phyloP scores from a whole-genome alignment of 192 early-diverging fungal genomes.

The Mortierella antarctica region DNA sequence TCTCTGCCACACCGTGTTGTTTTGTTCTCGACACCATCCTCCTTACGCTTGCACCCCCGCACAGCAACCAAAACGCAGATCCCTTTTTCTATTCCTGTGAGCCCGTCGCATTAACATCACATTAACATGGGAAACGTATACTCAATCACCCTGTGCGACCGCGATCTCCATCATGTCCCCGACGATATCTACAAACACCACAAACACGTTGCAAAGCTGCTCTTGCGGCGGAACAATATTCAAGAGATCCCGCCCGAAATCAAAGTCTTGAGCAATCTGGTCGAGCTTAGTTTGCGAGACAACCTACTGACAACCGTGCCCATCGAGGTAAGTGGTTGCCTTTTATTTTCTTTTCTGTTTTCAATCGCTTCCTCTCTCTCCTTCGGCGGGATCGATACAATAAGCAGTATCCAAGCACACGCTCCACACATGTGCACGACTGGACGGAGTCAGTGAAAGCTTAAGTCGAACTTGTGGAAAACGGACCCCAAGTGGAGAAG shows the following conservation, averaged over 20 bases:
- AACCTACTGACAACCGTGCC: slow-evolving; percentile 38
- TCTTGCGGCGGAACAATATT: slow-evolving; percentile 42
- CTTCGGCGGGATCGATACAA: no score
- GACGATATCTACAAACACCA: slow-evolving; percentile 53
- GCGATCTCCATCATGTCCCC: slow-evolving; percentile 44
- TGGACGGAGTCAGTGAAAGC: no score
- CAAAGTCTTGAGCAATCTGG: slow-evolving; percentile 39
- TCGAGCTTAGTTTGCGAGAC: slow-evolving; percentile 45
- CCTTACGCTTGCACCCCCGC: neutral
- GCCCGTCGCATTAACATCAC: neutral
- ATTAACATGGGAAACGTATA: slow-evolving; percentile 47
- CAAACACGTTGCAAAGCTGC: slow-evolving; percentile 42
- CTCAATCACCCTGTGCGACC: slow-evolving; percentile 48
- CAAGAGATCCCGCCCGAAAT: slow-evolving; percentile 50
- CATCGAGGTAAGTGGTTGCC: slow-evolving; percentile 15
- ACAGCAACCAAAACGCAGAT: neutral
- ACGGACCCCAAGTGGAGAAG: no score
- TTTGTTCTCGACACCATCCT: slow-evolving; percentile 3
- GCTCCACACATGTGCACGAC: no score
- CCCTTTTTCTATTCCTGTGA: neutral
- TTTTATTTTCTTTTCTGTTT: neutral
- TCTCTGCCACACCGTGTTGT: neutral
- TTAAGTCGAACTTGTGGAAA: no score
- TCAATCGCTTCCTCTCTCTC: no score
- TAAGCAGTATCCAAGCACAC: no score